Percentiles rank a stretch among this genome's conserved stretches.
Evolutionary conservation across 1,284 basidiomycete genomes (phyloP).

Genomic region (Tetrapyrgos nigripes): DNA sequence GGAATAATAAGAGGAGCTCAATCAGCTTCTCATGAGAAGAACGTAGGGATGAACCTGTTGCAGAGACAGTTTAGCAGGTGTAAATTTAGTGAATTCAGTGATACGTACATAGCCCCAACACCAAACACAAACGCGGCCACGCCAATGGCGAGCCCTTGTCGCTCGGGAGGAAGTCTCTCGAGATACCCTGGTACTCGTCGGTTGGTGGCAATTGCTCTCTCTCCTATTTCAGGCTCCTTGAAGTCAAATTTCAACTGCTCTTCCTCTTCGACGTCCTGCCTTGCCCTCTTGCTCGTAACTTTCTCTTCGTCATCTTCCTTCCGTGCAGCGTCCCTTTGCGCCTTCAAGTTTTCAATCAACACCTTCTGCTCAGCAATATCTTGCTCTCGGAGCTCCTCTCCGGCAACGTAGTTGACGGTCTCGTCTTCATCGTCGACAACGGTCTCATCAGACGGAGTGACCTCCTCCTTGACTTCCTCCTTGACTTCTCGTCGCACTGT

Average conservation of each 20-base stretch:
- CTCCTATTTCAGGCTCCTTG: slow-evolving; percentile 63
- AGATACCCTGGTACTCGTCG: slow-evolving; percentile 57
- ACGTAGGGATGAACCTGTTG: not conserved
- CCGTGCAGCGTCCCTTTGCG: slow-evolving; percentile 46
- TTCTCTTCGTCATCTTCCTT: slow-evolving; percentile 30
- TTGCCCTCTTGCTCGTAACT: slow-evolving; percentile 49
- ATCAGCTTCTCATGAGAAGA: not conserved
- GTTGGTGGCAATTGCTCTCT: slow-evolving; percentile 70
- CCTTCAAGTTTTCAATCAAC: slow-evolving; percentile 71
- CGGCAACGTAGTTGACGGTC: slow-evolving; percentile 56
- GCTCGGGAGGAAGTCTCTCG: slow-evolving; percentile 55
- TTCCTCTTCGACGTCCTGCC: slow-evolving; percentile 58
- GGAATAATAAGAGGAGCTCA: not conserved
- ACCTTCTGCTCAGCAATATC: slow-evolving; percentile 77
- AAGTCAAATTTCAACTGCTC: slow-evolving; percentile 61
- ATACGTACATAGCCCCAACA: slow-evolving; percentile 70
- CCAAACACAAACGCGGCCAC: slow-evolving; percentile 76
- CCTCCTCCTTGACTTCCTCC: slow-evolving; percentile 33
- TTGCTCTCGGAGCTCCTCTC: slow-evolving; percentile 64
- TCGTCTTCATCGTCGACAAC: slow-evolving; percentile 67
- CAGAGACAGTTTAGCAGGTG: not conserved
- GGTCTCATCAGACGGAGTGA: slow-evolving; percentile 67
- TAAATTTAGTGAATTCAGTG: not conserved
- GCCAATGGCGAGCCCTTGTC: slow-evolving; percentile 78
- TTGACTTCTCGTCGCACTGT: slow-evolving; percentile 38